These are phyloP conservation scores for Ganoderma sinense DNA, from an alignment of 1,284 basidiomycete genomes.

Conservation along the genomic window DNA sequence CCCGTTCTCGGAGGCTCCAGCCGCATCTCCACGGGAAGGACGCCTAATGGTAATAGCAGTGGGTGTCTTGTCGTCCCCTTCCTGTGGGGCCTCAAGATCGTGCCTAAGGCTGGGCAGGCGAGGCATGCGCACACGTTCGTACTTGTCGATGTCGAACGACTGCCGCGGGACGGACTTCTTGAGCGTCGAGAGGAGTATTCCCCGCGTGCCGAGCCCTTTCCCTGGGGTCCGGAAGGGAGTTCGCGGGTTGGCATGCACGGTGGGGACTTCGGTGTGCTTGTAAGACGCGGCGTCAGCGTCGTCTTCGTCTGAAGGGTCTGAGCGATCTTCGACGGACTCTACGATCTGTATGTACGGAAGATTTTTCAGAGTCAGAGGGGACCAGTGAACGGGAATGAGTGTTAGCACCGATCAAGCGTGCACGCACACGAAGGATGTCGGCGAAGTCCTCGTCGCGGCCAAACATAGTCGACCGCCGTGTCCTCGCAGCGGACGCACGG, in stretches of 20 bases:
- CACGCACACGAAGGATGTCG: slow-evolving; percentile 33
- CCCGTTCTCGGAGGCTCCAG: slow-evolving; percentile 6
- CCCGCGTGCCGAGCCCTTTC: slow-evolving; percentile 25
- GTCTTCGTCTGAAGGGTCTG: slow-evolving; percentile 24
- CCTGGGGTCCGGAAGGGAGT: slow-evolving; percentile 9
- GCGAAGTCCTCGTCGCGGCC: slow-evolving; percentile 29
- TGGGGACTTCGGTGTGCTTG: not conserved
- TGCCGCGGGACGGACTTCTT: slow-evolving; percentile 31
- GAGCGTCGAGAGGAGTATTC: slow-evolving; percentile 31
- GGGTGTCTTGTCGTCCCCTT: slow-evolving; percentile 15
- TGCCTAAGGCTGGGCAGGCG: slow-evolving; percentile 21
- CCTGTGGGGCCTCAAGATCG: slow-evolving; percentile 9
- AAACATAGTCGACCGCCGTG: slow-evolving; percentile 34
- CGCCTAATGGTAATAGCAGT: not conserved
- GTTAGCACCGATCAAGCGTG: not conserved
- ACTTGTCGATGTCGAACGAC: slow-evolving; percentile 35
- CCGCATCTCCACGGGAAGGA: not conserved
- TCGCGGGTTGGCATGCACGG: not conserved
- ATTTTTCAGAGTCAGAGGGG: not conserved
- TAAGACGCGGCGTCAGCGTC: not conserved
- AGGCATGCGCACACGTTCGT: slow-evolving; percentile 25
- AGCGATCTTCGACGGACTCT: slow-evolving; percentile 30
- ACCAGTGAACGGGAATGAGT: not conserved
- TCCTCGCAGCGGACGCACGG: slow-evolving; percentile 27
- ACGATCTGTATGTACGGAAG: slow-evolving; percentile 27